A percentile compares a stretch with the other conserved stretches of the same genome.
phyloP scores from a whole-genome alignment of 495 filamentous ascomycete species.

The Xylaria intraflava region DNA sequence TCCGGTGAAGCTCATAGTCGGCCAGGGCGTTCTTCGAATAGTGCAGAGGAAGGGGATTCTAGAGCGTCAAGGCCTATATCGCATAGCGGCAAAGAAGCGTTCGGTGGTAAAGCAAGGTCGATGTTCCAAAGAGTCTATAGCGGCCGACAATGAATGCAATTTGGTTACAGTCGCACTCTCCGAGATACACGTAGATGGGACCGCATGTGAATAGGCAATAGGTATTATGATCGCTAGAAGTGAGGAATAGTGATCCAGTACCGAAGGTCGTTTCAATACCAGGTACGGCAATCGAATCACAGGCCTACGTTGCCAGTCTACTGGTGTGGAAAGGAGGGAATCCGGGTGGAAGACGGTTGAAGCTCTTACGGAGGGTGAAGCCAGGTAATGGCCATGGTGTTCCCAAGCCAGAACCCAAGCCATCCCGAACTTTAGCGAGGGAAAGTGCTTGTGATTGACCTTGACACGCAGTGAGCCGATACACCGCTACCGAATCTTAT shows the following conservation, averaged over 20 bases:
- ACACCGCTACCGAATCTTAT: no score
- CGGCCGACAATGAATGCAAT: no score
- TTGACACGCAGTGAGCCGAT: no score
- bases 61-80: background rate
- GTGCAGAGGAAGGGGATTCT: background rate
- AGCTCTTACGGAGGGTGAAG: no score
- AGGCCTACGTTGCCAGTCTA: no score
- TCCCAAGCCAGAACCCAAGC: background rate
- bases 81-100: background rate
- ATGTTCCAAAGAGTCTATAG: background rate
- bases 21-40: background rate
- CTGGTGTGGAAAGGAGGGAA: no score
- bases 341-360: no score
- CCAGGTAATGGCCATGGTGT: no score
- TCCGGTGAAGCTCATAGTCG: constrained; percentile 22
- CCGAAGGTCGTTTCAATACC: no score
- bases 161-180: background rate
- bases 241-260: no score
- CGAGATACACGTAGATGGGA: background rate
- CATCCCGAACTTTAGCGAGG: background rate
- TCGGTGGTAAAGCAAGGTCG: background rate
- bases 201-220: background rate
- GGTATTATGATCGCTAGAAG: no score
- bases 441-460: background rate
- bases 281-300: no score